Percentiles rank a stretch among this genome's conserved stretches.
These are phyloP conservation scores for Alternaria sp. DNA, from an alignment of 2,329 filamentous ascomycete genomes.

Conservation along the genomic window DNA sequence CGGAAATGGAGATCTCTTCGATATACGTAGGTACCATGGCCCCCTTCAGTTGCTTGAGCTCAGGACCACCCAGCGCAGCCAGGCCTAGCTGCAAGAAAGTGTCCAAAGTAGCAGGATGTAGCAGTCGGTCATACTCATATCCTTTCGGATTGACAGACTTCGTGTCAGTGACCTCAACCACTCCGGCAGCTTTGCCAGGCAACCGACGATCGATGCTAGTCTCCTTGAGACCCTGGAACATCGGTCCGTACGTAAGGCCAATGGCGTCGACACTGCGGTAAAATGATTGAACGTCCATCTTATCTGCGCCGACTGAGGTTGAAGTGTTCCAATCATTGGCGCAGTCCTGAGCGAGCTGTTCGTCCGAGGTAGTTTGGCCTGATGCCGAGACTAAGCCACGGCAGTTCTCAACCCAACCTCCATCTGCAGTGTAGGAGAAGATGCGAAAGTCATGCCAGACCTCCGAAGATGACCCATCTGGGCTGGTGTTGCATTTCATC, in stretches of 20 bases:
- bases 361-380: background rate
- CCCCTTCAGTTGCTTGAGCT: background rate
- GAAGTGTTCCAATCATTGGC: slow-evolving; percentile 1
- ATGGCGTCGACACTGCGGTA: slow-evolving; percentile 14
- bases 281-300: slow-evolving; percentile 5
- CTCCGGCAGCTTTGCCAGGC: slow-evolving; percentile 2
- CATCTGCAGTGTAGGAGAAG: slow-evolving; percentile 18
- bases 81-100: slow-evolving; percentile 17
- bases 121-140: slow-evolving; percentile 19
- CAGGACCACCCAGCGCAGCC: slow-evolving; percentile 8
- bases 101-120: slow-evolving; percentile 29
- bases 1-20: slow-evolving; percentile 14
- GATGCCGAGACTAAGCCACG: slow-evolving; percentile 14
- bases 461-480: background rate
- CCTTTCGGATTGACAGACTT: slow-evolving; percentile 10
- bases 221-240: slow-evolving; percentile 14
- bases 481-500: slow-evolving; percentile 9
- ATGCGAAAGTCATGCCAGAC: slow-evolving; percentile 23
- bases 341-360: slow-evolving; percentile 7
- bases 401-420: slow-evolving; percentile 23
- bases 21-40: slow-evolving; percentile 21
- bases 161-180: slow-evolving; percentile 19
- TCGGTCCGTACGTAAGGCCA: slow-evolving; percentile 20
- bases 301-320: background rate
- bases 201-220: background rate